Evolutionary conservation across 1,139 yeast species (phyloP).

Genomic region (Spencermartinsiella ligniputridi): DNA sequence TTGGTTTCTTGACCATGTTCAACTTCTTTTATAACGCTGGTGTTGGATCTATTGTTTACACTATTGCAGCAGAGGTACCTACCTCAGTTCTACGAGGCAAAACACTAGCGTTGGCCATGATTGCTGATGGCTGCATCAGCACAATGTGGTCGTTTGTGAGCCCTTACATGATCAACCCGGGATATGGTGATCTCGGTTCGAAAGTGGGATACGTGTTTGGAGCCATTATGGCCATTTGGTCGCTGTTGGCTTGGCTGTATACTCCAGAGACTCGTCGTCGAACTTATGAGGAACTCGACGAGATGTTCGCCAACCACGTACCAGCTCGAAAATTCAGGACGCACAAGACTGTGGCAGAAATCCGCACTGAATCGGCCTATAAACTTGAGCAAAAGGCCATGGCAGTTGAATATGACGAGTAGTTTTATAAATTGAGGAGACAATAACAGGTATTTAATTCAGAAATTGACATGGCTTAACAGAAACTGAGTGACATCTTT

Average conservation of each 20-base stretch:
- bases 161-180: conserved; percentile 45
- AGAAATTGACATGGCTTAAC: no score
- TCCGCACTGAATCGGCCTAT: background rate
- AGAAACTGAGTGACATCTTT: no score
- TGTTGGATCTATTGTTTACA: conserved; percentile 40
- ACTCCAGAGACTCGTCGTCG: conserved; percentile 53
- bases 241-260: conserved; percentile 1
- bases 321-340: conserved; percentile 16
- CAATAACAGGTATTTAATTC: background rate
- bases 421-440: background rate
- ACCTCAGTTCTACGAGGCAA: conserved; percentile 37
- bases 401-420: conserved; percentile 2
- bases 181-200: conserved; percentile 44
- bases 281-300: conserved; percentile 56
- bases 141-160: conserved; percentile 35
- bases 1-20: conserved; percentile 26
- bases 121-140: conserved; percentile 33
- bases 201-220: conserved; percentile 38
- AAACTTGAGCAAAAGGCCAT: conserved; percentile 1
- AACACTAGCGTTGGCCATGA: conserved; percentile 38
- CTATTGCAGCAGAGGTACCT: conserved; percentile 40
- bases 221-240: conserved; percentile 40
- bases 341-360: conserved; percentile 2
- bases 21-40: conserved; percentile 34
- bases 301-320: conserved; percentile 19